Conservation (phyloP, 2,329 filamentous ascomycete species). For the Ophiosphaerella korrae region DNA sequence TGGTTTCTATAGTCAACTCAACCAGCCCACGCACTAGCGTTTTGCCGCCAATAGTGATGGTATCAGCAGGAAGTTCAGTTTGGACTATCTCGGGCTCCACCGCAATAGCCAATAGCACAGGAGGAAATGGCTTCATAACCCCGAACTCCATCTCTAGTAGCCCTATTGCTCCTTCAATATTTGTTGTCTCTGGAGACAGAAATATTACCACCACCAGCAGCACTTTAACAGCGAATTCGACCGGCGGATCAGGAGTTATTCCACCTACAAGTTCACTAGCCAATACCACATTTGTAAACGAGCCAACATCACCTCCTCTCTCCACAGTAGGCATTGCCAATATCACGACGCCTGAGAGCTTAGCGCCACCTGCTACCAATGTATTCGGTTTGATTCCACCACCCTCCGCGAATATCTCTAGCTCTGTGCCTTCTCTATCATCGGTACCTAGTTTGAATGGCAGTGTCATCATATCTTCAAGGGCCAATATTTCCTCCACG, state of each 20-base stretch:
- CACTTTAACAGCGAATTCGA: constrained; percentile 5
- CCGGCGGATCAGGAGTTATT: constrained; percentile 12
- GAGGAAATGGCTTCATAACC: constrained; percentile 11
- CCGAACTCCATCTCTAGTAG: constrained; percentile 3
- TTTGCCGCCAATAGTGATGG: background rate
- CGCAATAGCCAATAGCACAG: constrained; percentile 12
- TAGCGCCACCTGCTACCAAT: background rate
- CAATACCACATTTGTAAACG: background rate
- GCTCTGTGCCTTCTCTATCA: background rate
- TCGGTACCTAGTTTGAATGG: constrained; percentile 3
- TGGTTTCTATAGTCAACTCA: constrained; percentile 6
- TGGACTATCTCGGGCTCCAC: constrained; percentile 1
- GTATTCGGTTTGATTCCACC: constrained; percentile 12
- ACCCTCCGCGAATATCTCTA: constrained; percentile 3
- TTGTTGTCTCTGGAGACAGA: background rate
- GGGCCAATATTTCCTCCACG: background rate
- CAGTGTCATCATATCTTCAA: constrained; percentile 1
- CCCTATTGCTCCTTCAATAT: background rate
- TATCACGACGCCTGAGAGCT: too few species aligned
- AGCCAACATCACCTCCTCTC: too few species aligned
- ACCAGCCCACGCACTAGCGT: background rate
- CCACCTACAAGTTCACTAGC: constrained; percentile 1
- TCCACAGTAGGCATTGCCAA: too few species aligned
- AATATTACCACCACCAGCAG: background rate
- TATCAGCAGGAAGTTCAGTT: background rate